Evolutionary conservation across 305 asterid species (phyloP).

Genomic region (Fraxinus xanthoxyloides): DNA sequence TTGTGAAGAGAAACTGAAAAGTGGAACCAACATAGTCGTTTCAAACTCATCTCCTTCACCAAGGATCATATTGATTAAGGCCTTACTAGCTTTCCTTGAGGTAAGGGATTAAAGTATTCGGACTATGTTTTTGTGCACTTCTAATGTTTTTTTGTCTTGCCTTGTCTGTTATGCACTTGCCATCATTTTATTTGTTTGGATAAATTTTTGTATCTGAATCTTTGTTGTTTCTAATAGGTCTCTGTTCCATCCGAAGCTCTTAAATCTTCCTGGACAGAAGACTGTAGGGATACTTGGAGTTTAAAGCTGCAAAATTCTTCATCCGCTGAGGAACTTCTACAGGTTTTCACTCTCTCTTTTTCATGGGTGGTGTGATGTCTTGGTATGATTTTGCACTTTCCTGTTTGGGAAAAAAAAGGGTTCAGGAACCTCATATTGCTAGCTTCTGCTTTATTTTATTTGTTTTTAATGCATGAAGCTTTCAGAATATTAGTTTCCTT

Average conservation of each 20-base stretch:
- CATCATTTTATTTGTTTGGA: constrained; percentile 28
- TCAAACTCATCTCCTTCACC: constrained; percentile 47
- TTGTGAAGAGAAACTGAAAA: constrained; percentile 28
- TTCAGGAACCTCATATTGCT: not conserved
- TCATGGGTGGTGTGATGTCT: not conserved
- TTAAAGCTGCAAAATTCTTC: constrained; percentile 56
- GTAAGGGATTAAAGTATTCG: constrained; percentile 30
- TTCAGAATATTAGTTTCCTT: not conserved
- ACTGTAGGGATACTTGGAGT: constrained; percentile 70
- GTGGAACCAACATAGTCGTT: constrained; percentile 28
- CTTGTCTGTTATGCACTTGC: not conserved
- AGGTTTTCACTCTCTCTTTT: constrained; percentile 41
- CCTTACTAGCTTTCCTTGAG: constrained; percentile 65
- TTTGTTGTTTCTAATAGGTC: constrained; percentile 42
- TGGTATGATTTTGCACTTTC: not conserved
- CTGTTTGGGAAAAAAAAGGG: not conserved
- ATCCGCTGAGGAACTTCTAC: constrained; percentile 63
- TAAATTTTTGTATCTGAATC: not conserved
- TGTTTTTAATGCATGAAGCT: not conserved
- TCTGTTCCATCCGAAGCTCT: constrained; percentile 80
- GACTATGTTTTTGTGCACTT: constrained; percentile 9
- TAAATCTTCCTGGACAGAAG: constrained; percentile 81
- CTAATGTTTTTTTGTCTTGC: constrained; percentile 9
- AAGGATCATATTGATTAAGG: constrained; percentile 68
- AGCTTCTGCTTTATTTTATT: not conserved